Conservation (phyloP, 768 basidiomycete species). For the Mrakia frigida region DNA sequence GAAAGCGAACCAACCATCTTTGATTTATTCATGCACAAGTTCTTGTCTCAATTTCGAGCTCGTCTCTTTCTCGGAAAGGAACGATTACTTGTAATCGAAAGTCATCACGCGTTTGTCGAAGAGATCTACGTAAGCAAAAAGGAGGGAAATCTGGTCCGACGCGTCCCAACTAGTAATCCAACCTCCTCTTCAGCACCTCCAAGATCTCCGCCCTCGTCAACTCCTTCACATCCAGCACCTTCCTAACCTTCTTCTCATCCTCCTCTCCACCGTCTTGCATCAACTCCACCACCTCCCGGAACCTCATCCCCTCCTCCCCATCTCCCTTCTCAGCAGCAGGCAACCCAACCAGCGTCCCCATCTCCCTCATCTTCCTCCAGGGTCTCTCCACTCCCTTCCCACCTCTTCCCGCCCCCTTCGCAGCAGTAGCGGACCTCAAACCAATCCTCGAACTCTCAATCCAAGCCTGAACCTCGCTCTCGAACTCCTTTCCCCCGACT, state of each 20-base stretch:
- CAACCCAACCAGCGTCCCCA: conserved; percentile 33
- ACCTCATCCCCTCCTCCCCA: not conserved
- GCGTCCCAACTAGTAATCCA: conserved; percentile 38
- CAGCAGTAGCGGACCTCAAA: conserved; percentile 40
- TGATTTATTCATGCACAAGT: too few species aligned
- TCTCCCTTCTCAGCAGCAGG: not conserved
- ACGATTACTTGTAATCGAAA: too few species aligned
- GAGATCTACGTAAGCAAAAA: too few species aligned
- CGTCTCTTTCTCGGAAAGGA: too few species aligned
- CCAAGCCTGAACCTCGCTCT: conserved; percentile 75
- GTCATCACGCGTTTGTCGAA: too few species aligned
- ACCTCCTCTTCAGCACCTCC: conserved; percentile 37
- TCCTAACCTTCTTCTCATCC: conserved; percentile 33
- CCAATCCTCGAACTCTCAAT: conserved; percentile 67
- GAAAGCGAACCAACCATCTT: too few species aligned
- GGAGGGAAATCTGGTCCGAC: too few species aligned
- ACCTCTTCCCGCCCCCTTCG: conserved; percentile 69
- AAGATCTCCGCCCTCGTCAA: conserved; percentile 57
- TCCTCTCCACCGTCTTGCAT: not conserved
- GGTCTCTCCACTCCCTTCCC: conserved; percentile 71
- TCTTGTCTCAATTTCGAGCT: too few species aligned
- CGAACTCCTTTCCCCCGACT: conserved; percentile 58
- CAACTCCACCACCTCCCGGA: not conserved
- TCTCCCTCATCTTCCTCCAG: conserved; percentile 54
- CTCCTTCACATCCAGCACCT: conserved; percentile 58